Evolutionary conservation across 768 basidiomycete genomes (phyloP), one percentile per base, ranked within the genome.

Genomic region (Atractiella rhizophila): DNA sequence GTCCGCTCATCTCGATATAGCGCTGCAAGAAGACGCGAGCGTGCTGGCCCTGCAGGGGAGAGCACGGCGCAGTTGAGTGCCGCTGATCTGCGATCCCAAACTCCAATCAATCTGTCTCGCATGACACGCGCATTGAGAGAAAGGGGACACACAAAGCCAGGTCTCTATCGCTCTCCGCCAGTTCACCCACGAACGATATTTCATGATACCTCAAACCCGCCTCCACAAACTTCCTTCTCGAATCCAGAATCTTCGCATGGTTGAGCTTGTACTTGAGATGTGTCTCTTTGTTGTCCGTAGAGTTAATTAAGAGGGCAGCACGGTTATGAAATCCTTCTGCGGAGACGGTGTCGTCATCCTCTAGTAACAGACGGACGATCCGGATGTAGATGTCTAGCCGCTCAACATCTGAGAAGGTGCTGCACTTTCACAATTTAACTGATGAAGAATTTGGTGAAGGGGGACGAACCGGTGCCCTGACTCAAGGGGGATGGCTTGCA

Each of bases 261-360:
- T 76, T 83, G 20, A 86, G 69, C 59, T 85, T 88, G 65, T 79
- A 86, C 51, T 73, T 67, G 19, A 88, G 67, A 28, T 74, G 65
- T 12, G 74, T 77, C 56, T 76, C 78, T 51, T 70, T 73, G 60
- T 94, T 73, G 13, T 64, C 65, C 28, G 76, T 70, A 13, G 74
- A 70, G 56, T 83, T 77, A 19, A 81, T 73, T 18, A 94, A 68
- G 18, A 85, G 69, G 1, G 83, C 80, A 16, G 91, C 91, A 41
- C 91, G 78, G 54, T 86, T 88, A 59, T 88, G 88, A 60, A 85
- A 96, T 2, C 83, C 80, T 57, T 96, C 88, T n/a, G 91, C 91
- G 59, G 85, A 80, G 2, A 86, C 76, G 4, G 80, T 82, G 54
- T 98, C 88, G 56, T 88, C 85, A 41, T 91, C 85, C 63, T 98